Evolutionary conservation across 495 filamentous ascomycete species (phyloP), one percentile per base, ranked within the genome.

Genomic region (Chaetomium tenue): DNA sequence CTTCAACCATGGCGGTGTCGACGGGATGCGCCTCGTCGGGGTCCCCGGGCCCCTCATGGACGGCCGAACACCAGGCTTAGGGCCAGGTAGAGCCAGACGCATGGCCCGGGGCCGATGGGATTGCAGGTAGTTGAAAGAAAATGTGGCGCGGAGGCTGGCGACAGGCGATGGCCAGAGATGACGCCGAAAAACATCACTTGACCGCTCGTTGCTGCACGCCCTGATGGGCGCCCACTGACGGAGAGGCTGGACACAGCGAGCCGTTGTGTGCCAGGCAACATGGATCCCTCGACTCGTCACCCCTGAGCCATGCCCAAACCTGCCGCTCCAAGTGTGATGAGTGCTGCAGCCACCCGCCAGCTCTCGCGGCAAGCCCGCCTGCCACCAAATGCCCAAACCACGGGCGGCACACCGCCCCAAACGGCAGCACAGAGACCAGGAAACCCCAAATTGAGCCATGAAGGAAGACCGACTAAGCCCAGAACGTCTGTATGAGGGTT

Each of bases 201-300:
- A 58, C 58, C 44, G 52, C 23, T 33, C 33, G 33, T 26, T 42
- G 52, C 28, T 66, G 62, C 65, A 58, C 42, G 28, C 40, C 18
- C 23, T 16, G 30, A 28, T 13, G 15, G n/a, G 25, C 46, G n/a
- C 26, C 28, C 42, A 40, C 18, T 53, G 51, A 48, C 25, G 52
- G n/a, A 13, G 53, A 37, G 22, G 15, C 33, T 48, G 47, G 64
- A 37, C 58, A 68, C 62, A 53, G 58, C 50, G 12, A 63, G 61
- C 40, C 50, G 68, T 60, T 57, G 54, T 63, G 60, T 48, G 57
- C 25, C 42, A 56, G 60, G 63, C 65, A 60, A 47, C 66, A 65
- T 63, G 54, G 58, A 63, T 40, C 63, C 63, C 68, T 78, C 76
- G 76, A 78, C 71, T 72, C 73, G 60, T 68, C 40, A 26, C 63